Percentiles rank a stretch among this genome's conserved stretches.
These are phyloP conservation scores for Cymbopogon flexuosus DNA, from an alignment of 202 grass and related monocot species.

Conservation along the genomic window DNA sequence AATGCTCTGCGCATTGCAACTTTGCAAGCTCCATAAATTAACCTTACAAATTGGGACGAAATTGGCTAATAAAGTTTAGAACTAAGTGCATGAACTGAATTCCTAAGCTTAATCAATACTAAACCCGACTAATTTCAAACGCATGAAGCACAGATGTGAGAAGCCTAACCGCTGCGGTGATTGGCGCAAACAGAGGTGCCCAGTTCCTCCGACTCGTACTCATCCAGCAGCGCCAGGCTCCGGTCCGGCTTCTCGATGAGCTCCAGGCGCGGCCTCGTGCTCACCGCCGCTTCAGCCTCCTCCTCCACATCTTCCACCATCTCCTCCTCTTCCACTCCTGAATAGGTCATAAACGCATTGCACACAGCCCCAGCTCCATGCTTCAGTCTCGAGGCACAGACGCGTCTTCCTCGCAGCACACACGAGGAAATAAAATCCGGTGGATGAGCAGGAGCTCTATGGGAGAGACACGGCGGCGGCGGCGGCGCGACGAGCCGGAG, in stretches of 20 bases:
- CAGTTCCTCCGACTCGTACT: conserved; percentile 77
- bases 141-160: neutral
- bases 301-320: conserved; percentile 22
- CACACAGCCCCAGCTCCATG: conserved; percentile 21
- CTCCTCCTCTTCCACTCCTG: conserved; percentile 29
- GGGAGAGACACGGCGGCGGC: neutral
- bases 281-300: too few species aligned
- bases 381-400: neutral
- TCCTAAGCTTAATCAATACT: neutral
- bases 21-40: neutral
- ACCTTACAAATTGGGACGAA: neutral
- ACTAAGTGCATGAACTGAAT: neutral
- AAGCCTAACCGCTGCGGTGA: conserved; percentile 63
- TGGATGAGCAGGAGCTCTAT: neutral
- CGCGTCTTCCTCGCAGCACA: neutral
- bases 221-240: conserved; percentile 64
- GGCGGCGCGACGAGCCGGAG: conserved; percentile 41
- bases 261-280: too few species aligned
- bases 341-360: conserved; percentile 9
- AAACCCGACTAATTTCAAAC: neutral
- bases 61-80: neutral
- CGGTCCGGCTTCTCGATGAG: conserved; percentile 81
- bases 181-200: conserved; percentile 44
- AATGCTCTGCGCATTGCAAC: neutral
- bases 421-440: neutral